Evolutionary conservation across 2,329 filamentous ascomycete genomes (phyloP).

Genomic region (Aspergillus sp.): DNA sequence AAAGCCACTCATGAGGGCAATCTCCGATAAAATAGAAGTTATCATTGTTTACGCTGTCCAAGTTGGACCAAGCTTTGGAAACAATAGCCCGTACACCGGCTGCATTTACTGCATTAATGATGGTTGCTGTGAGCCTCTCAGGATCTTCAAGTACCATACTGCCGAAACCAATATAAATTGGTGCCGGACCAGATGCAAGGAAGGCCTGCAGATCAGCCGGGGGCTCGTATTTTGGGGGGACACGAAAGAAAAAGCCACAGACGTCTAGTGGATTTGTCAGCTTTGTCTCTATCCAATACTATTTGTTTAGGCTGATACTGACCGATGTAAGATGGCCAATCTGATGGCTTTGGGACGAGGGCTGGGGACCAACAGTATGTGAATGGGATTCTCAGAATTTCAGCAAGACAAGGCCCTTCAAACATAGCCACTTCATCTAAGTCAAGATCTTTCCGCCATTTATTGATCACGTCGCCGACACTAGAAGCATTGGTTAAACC

Average conservation of each 20-base stretch:
- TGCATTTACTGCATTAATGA: conserved; percentile 42
- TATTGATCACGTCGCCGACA: conserved; percentile 43
- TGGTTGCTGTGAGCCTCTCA: conserved; percentile 35
- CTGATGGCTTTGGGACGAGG: conserved; percentile 36
- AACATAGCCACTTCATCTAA: conserved; percentile 33
- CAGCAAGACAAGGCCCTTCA: conserved; percentile 31
- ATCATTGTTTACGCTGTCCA: conserved; percentile 28
- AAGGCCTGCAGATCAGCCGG: conserved; percentile 37
- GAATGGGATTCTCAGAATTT: conserved; percentile 34
- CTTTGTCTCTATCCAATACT: neutral
- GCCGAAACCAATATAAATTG: conserved; percentile 53
- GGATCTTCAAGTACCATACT: conserved; percentile 51
- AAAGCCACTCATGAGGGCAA: conserved; percentile 54
- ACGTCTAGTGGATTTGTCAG: conserved; percentile 19
- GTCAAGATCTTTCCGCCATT: conserved; percentile 34
- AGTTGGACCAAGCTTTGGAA: conserved; percentile 49
- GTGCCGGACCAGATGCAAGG: conserved; percentile 41
- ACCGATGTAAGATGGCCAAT: conserved; percentile 36
- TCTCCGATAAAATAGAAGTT: conserved; percentile 49
- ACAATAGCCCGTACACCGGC: conserved; percentile 48
- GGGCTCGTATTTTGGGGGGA: conserved; percentile 32
- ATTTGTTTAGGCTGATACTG: conserved; percentile 1
- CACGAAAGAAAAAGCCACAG: conserved; percentile 43
- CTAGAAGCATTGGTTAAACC: conserved; percentile 10
- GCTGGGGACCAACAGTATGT: conserved; percentile 43